Evolutionary conservation across 257 asterid species (phyloP).

Genomic region (Solanum lignicaule): DNA sequence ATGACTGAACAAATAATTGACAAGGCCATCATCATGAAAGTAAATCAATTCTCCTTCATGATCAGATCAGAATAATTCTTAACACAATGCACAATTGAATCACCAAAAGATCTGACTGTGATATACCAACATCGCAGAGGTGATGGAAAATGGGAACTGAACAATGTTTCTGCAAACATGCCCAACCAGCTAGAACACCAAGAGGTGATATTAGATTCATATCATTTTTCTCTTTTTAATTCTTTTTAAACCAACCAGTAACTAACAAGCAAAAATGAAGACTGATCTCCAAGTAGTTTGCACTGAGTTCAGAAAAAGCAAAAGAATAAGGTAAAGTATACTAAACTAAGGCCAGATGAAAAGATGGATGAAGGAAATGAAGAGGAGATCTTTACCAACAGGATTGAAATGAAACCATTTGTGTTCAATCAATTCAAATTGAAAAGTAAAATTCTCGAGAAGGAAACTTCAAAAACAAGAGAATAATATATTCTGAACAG

Average conservation of each 20-base stretch:
- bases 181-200: not conserved
- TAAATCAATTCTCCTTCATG: not conserved
- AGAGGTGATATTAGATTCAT: not conserved
- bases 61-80: not conserved
- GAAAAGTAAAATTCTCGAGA: not conserved
- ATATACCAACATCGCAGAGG: not conserved
- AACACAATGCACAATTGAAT: not conserved
- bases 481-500: not conserved
- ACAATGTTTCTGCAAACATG: not conserved
- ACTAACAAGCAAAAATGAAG: not conserved
- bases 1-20: not conserved
- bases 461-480: not conserved
- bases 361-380: not conserved
- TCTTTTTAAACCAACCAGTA: not conserved
- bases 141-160: not conserved
- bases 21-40: not conserved
- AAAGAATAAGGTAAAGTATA: not conserved
- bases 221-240: not conserved
- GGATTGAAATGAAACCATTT: not conserved
- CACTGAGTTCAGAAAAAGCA: not conserved
- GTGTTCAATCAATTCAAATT: not conserved
- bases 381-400: not conserved
- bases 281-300: not conserved
- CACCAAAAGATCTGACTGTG: not conserved
- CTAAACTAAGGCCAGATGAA: not conserved